phyloP scores from a whole-genome alignment of 2,329 filamentous ascomycete species.

The Verticillium nubilum region DNA sequence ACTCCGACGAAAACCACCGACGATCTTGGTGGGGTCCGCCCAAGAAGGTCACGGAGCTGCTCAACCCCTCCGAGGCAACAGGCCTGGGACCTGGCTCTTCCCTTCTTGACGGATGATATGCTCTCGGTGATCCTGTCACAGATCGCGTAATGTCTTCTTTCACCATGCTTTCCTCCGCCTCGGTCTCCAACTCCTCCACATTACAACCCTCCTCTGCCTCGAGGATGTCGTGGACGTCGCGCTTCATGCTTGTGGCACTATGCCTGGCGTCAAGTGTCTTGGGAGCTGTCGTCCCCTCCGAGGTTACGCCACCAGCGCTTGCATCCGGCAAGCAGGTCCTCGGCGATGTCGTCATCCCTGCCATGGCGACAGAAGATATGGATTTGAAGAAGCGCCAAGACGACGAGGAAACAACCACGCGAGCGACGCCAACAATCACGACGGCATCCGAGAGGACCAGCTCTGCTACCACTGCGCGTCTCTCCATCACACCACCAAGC shows the following conservation, averaged over 20 bases:
- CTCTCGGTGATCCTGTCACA: background rate
- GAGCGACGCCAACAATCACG: background rate
- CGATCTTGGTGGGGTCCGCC: background rate
- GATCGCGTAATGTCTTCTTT: background rate
- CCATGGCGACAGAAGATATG: background rate
- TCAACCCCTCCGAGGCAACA: background rate
- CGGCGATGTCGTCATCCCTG: background rate
- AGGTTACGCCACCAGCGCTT: background rate
- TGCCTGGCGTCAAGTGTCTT: background rate
- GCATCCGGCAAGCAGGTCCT: background rate
- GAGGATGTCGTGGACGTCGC: background rate
- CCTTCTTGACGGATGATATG: background rate
- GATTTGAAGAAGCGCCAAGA: slow-evolving; percentile 20
- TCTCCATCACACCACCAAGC: slow-evolving; percentile 13
- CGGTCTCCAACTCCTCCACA: background rate
- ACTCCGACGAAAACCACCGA: background rate
- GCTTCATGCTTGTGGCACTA: background rate
- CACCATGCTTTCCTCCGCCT: background rate
- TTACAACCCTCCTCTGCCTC: background rate
- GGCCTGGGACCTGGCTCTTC: background rate
- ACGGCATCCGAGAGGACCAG: background rate
- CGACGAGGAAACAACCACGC: slow-evolving; percentile 9
- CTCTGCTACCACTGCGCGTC: background rate
- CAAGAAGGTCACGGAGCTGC: background rate
- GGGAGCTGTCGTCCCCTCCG: background rate